These are phyloP conservation scores for Aspergillus puulaauensis DNA, from an alignment of 2,329 filamentous ascomycete species.

Conservation along the genomic window DNA sequence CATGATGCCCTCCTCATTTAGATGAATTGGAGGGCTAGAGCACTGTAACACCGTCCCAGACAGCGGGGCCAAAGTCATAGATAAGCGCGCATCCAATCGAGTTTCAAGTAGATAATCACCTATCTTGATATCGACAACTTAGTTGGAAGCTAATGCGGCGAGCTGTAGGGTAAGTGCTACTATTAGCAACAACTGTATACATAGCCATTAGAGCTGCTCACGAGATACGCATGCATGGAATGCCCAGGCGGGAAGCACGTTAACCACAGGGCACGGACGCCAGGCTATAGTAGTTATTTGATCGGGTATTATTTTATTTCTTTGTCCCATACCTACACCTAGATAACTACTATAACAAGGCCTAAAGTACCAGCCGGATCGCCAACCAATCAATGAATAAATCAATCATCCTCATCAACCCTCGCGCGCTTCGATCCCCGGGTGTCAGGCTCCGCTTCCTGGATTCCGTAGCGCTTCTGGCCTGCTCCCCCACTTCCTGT, in stretches of 20 bases:
- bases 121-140: background rate
- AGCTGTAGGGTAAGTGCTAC: too few species aligned
- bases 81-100: background rate
- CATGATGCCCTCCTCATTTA: background rate
- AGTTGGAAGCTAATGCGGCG: background rate
- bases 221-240: background rate
- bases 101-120: background rate
- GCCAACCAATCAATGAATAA: constrained; percentile 1
- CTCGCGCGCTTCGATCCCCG: constrained; percentile 67
- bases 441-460: constrained; percentile 38
- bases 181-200: too few species aligned
- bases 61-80: background rate
- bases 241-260: background rate
- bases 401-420: constrained; percentile 65
- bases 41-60: background rate
- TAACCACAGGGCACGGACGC: background rate
- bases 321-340: background rate
- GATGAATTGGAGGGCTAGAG: background rate
- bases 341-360: background rate
- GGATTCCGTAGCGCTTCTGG: constrained; percentile 46
- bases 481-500: constrained; percentile 50
- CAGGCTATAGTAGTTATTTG: background rate
- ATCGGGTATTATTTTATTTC: constrained; percentile 1
- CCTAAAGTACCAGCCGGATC: constrained; percentile 5
- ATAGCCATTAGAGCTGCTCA: background rate